phyloP scores from a whole-genome alignment of 495 filamentous ascomycete species.

The Penicillium roqueforti region DNA sequence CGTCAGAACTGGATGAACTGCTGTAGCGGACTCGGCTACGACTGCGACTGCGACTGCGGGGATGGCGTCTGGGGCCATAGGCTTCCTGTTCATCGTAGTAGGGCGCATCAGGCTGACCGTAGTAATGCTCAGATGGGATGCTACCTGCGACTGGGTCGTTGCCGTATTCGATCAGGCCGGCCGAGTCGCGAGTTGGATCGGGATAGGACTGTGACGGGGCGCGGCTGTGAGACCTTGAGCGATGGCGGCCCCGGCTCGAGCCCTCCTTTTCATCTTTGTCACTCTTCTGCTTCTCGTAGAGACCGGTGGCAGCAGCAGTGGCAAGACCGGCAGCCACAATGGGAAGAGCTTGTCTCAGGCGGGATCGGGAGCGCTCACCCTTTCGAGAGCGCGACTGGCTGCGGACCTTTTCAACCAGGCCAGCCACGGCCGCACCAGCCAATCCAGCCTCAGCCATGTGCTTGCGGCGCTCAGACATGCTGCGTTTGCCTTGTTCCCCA shows the following conservation, averaged over 20 bases:
- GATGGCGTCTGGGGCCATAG: slow-evolving; percentile 28
- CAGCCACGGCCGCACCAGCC: slow-evolving; percentile 73
- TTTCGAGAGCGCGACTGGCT: slow-evolving; percentile 64
- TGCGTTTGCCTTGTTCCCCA: slow-evolving; percentile 40
- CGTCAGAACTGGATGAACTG: slow-evolving; percentile 45
- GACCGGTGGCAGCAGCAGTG: slow-evolving; percentile 70
- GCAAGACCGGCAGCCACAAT: slow-evolving; percentile 74
- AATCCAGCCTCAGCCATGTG: slow-evolving; percentile 73
- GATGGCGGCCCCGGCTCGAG: slow-evolving; percentile 43
- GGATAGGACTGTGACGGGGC: slow-evolving; percentile 50
- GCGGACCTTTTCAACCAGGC: slow-evolving; percentile 67
- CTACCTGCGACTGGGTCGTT: slow-evolving; percentile 56
- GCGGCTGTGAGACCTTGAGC: slow-evolving; percentile 55
- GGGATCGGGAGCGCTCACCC: slow-evolving; percentile 49
- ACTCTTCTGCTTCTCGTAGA: slow-evolving; percentile 75
- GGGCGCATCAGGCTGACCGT: slow-evolving; percentile 43
- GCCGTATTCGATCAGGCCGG: slow-evolving; percentile 80
- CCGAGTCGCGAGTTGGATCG: slow-evolving; percentile 53
- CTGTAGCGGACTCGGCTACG: slow-evolving; percentile 36
- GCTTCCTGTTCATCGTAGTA: slow-evolving; percentile 41
- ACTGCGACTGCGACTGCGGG: slow-evolving; percentile 37
- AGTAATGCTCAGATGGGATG: slow-evolving; percentile 47
- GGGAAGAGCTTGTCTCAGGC: slow-evolving; percentile 55
- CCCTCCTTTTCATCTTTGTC: slow-evolving; percentile 56
- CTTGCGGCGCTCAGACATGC: slow-evolving; percentile 58